phyloP scores from a whole-genome alignment of 1,139 yeast genomes.

The Nakaseomyces kungkrabaensis region DNA sequence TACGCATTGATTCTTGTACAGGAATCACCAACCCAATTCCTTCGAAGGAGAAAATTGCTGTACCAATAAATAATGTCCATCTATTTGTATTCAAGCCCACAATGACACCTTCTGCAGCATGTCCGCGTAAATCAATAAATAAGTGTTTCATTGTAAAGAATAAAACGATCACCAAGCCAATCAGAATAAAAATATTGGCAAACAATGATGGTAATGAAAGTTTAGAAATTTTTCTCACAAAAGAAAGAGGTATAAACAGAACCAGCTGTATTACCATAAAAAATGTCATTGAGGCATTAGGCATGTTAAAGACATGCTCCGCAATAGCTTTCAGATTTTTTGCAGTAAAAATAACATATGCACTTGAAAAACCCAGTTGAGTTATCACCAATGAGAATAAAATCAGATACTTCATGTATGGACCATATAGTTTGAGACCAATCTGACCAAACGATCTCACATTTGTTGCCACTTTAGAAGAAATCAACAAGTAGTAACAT shows the following conservation, averaged over 20 bases:
- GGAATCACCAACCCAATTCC: conserved; percentile 74
- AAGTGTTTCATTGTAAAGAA: conserved; percentile 39
- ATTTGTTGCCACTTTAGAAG: conserved; percentile 45
- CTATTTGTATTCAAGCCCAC: conserved; percentile 44
- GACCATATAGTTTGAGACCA: conserved; percentile 55
- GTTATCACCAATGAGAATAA: conserved; percentile 54
- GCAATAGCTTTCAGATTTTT: conserved; percentile 56
- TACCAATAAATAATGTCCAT: conserved; percentile 71
- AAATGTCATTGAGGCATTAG: conserved; percentile 29
- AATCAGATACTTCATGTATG: conserved; percentile 47
- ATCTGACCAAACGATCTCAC: conserved; percentile 71
- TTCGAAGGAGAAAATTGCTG: conserved; percentile 73
- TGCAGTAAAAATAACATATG: conserved; percentile 64
- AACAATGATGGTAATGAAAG: conserved; percentile 56
- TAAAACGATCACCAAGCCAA: conserved; percentile 55
- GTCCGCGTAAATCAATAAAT: conserved; percentile 18
- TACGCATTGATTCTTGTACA: conserved; percentile 63
- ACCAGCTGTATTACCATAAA: conserved; percentile 48
- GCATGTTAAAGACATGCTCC: conserved; percentile 35
- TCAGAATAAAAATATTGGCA: conserved; percentile 55
- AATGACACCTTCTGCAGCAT: conserved; percentile 29
- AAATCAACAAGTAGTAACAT: conserved; percentile 56
- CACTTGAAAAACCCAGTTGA: conserved; percentile 71
- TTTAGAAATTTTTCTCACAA: conserved; percentile 63
- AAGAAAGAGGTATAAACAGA: conserved; percentile 55